phyloP scores from a whole-genome alignment of 352 stramenopile species.

The Hyphochytrium catenoides region DNA sequence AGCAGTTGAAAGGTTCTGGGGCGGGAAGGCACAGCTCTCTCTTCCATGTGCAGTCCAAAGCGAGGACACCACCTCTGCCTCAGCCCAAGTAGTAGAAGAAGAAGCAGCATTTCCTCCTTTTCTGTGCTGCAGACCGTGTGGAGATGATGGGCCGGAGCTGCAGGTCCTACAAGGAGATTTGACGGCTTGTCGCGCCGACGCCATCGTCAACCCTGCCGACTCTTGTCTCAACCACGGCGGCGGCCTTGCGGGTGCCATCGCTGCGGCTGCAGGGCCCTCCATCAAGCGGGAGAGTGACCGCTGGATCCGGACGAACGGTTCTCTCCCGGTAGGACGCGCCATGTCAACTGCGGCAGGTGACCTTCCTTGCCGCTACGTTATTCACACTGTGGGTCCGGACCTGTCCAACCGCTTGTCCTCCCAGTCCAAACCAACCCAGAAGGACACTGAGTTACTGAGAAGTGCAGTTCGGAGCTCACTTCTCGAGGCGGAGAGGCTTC shows the following conservation, averaged over 20 bases:
- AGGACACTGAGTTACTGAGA: slow-evolving; percentile 13
- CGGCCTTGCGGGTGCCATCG: slow-evolving; percentile 16
- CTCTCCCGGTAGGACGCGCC: slow-evolving; percentile 13
- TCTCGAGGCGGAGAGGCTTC: slow-evolving; percentile 12
- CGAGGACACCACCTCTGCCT: no score
- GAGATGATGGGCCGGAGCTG: slow-evolving; percentile 7
- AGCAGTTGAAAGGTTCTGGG: no score
- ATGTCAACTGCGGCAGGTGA: slow-evolving; percentile 14
- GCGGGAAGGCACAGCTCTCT: no score
- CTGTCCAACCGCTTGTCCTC: slow-evolving; percentile 7
- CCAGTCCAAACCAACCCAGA: slow-evolving; percentile 6
- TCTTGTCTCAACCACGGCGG: slow-evolving; percentile 13
- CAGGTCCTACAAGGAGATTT: slow-evolving; percentile 18
- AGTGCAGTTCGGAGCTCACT: slow-evolving; percentile 16
- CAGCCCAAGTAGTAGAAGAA: no score
- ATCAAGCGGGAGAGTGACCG: slow-evolving; percentile 14
- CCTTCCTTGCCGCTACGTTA: slow-evolving; percentile 16
- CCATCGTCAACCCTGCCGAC: slow-evolving; percentile 24
- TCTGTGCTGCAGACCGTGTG: no score
- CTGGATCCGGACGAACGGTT: slow-evolving; percentile 12
- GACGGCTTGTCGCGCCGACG: slow-evolving; percentile 13
- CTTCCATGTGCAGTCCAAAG: no score
- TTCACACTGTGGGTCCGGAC: slow-evolving; percentile 19
- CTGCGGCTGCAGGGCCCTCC: slow-evolving; percentile 7
- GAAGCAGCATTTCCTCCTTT: no score